Evolutionary conservation across 164 flowering plant species (phyloP).

Genomic region (Berberis vulgaris): DNA sequence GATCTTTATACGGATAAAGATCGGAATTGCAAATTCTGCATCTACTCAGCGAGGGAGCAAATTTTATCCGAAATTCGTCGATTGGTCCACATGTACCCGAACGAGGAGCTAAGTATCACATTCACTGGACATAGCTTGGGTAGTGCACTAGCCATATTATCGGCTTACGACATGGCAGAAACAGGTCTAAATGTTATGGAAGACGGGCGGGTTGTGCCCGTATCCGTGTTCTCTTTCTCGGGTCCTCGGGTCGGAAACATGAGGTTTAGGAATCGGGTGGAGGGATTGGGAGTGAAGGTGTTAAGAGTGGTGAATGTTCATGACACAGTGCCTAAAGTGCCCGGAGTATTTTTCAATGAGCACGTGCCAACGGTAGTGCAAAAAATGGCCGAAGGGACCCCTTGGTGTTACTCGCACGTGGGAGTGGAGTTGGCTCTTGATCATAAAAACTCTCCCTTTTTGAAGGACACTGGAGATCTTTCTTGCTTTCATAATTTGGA

Average conservation of each 20-base stretch:
- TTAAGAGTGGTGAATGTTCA: conserved; percentile 66
- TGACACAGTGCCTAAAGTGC: conserved; percentile 58
- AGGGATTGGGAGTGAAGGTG: conserved; percentile 57
- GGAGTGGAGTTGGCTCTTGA: conserved; percentile 64
- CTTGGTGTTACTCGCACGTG: conserved; percentile 70
- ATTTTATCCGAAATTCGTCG: conserved; percentile 42
- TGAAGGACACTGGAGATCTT: conserved; percentile 33
- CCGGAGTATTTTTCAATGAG: conserved; percentile 62
- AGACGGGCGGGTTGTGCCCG: conserved; percentile 29
- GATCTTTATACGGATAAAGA: conserved; percentile 67
- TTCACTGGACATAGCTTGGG: conserved; percentile 90
- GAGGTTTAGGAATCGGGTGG: conserved; percentile 51
- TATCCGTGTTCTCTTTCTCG: conserved; percentile 49
- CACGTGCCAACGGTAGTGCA: conserved; percentile 19
- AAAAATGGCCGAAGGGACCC: conserved; percentile 29
- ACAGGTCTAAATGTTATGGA: conserved; percentile 35
- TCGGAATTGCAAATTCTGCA: conserved; percentile 37
- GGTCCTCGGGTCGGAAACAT: conserved; percentile 79
- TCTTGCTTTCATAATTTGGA: conserved; percentile 59
- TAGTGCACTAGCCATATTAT: conserved; percentile 49
- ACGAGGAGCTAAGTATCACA: conserved; percentile 68
- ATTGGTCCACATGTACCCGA: conserved; percentile 27
- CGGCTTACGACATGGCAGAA: conserved; percentile 69
- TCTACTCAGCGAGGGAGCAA: conserved; percentile 65
- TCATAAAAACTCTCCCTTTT: conserved; percentile 55